Evolutionary conservation across 306 rosid genomes (phyloP), one percentile per base, ranked within the genome.

Genomic region (Castanea mollissima): DNA sequence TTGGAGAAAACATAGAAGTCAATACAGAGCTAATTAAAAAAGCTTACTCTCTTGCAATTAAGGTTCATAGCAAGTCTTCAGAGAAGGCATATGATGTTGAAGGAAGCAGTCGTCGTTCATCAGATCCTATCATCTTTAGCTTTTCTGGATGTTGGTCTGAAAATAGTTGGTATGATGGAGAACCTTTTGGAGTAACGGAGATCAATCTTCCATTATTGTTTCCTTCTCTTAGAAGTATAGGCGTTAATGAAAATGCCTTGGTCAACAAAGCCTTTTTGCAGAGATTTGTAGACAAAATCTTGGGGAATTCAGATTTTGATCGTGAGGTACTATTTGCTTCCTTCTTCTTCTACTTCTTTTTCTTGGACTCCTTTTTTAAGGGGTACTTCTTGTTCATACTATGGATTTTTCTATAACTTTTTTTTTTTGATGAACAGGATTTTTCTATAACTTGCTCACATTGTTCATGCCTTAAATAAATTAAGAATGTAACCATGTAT

Each of bases 151-250:
- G 86, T 9, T 87, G 90, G 90, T 71, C 75, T 49, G 75, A n/a
- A 21, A 4, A 70, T 19, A 83, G 82, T 35, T 91, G 89, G 92
- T 88, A 68, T 73, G 63, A 64, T 31, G 72, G 57, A 2, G 44
- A 75, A 20, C 46, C 87, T 0, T 91, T 88, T 18, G 97, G 94
- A 2, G 92, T 75, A 74, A 71, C 87, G 0, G 16, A 75, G 69
- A 84, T 89, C 78, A 49, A 90, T 79, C 59, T 29, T 31, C 44
- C 3, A 3, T 1, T 0, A 38, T 25, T 55, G 3, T 94, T 91
- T 35, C 94, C 92, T 57, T 85, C 88, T 0, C 74, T 92, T 32
- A 88, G 76, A 86, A 90, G 92, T 77, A 73, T 95, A 73, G 94
- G 99, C 1, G 87, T 79, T 16, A 87, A 84, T 44, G 92, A 89